These are phyloP conservation scores for Colletotrichum incanum DNA, from an alignment of 2,329 filamentous ascomycete genomes.

Conservation along the genomic window DNA sequence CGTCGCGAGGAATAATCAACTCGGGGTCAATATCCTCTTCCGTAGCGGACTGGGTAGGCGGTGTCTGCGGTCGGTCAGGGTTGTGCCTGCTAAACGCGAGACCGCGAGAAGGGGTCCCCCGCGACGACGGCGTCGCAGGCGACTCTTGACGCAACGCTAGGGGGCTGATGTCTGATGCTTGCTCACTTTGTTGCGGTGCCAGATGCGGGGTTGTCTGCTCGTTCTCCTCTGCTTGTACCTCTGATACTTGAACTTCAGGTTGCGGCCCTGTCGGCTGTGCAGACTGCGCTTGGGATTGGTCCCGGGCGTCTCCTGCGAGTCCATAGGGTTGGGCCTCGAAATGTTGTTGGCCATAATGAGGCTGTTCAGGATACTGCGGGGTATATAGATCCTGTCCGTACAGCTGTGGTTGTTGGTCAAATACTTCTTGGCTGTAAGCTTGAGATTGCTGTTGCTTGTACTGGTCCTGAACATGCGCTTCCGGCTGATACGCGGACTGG, in stretches of 20 bases:
- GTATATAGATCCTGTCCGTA: constrained; percentile 1
- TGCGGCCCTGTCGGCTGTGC: constrained; percentile 10
- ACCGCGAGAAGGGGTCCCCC: constrained; percentile 42
- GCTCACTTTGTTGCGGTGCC: constrained; percentile 34
- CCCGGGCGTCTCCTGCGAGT: not conserved
- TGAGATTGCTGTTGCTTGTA: constrained; percentile 8
- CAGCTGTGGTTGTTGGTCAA: not conserved
- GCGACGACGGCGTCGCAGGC: constrained; percentile 30
- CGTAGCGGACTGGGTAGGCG: constrained; percentile 18
- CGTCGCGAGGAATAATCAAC: constrained; percentile 48
- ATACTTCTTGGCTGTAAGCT: constrained; percentile 2
- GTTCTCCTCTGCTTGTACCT: not conserved
- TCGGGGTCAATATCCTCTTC: constrained; percentile 43
- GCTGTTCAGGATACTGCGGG: not conserved
- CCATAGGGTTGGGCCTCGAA: not conserved
- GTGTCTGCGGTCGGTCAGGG: constrained; percentile 45
- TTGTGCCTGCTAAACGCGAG: constrained; percentile 50
- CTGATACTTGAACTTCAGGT: constrained; percentile 22
- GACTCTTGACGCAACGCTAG: constrained; percentile 41
- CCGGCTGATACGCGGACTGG: not conserved
- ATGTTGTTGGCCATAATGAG: not conserved
- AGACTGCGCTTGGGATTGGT: not conserved
- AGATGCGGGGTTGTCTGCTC: constrained; percentile 43
- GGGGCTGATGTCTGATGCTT: constrained; percentile 44
- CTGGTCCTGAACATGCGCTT: not conserved